phyloP scores from a whole-genome alignment of 2,329 filamentous ascomycete genomes.

The Colletotrichum liaoningense region DNA sequence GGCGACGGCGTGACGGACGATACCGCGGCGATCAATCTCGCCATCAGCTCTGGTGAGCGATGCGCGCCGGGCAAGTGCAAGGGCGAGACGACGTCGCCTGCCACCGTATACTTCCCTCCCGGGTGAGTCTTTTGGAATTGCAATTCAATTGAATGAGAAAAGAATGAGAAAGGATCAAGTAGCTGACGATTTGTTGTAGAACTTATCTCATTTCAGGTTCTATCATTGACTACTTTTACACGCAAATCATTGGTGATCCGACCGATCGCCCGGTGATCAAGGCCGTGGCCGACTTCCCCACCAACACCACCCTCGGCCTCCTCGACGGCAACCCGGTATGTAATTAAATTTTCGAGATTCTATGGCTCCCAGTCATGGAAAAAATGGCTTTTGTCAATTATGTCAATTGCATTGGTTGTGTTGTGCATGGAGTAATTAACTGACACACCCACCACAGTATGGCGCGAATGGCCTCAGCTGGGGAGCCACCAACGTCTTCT shows the following conservation, averaged over 20 bases:
- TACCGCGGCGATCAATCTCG: constrained; percentile 49
- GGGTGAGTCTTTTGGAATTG: constrained; percentile 40
- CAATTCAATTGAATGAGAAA: neutral
- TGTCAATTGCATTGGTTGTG: neutral
- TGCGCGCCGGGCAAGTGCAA: constrained; percentile 49
- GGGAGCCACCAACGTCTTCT: constrained; percentile 70
- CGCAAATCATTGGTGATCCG: constrained; percentile 80
- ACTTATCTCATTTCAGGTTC: constrained; percentile 79
- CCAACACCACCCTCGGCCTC: constrained; percentile 51
- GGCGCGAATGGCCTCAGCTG: constrained; percentile 56
- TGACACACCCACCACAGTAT: constrained; percentile 42
- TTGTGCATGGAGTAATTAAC: neutral
- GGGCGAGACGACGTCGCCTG: constrained; percentile 53
- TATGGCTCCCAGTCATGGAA: neutral
- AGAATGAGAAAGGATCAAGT: neutral
- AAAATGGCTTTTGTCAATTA: neutral
- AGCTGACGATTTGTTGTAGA: constrained; percentile 33
- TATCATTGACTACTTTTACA: constrained; percentile 82
- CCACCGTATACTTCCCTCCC: constrained; percentile 51
- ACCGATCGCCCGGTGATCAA: constrained; percentile 66
- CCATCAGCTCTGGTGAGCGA: constrained; percentile 52
- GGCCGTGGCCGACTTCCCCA: constrained; percentile 60
- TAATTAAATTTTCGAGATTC: fast-evolving
- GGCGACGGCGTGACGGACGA: constrained; percentile 52
- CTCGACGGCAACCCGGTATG: constrained; percentile 55